These are phyloP conservation scores for Globisporangium sylvaticum DNA, from an alignment of 352 stramenopile species.

Conservation along the genomic window DNA sequence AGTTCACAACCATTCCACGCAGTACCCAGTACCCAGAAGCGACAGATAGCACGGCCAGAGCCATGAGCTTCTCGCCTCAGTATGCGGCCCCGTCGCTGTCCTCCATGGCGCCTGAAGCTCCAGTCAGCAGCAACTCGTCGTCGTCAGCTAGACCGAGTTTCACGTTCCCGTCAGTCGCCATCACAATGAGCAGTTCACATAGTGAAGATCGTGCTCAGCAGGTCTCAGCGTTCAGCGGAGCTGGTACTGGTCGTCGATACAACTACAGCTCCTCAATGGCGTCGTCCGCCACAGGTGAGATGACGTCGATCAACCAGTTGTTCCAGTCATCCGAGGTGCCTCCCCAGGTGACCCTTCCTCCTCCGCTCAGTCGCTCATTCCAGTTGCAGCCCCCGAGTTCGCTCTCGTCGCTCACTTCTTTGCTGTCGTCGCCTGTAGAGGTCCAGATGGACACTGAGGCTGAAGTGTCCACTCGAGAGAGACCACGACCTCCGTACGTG, in stretches of 20 bases:
- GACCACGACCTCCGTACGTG: neutral
- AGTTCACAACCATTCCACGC: neutral
- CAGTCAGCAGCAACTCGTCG: neutral
- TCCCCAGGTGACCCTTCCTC: neutral
- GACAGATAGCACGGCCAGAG: neutral
- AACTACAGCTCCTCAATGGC: neutral
- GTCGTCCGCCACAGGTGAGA: neutral
- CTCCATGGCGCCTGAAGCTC: no score
- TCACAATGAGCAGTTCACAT: neutral
- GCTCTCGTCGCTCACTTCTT: neutral
- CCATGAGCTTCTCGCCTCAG: neutral
- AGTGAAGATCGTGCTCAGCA: neutral
- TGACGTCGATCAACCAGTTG: neutral
- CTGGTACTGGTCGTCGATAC: neutral
- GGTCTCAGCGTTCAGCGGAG: neutral
- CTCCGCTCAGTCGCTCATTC: neutral
- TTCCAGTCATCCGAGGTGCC: neutral
- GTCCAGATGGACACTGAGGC: neutral
- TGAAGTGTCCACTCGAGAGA: neutral
- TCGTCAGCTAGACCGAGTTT: neutral
- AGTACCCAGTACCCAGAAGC: neutral
- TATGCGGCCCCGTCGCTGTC: neutral
- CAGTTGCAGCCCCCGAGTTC: neutral
- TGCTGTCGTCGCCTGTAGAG: conserved; percentile 3
- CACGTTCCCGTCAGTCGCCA: neutral